Conservation (phyloP, 352 stramenopile genomes). For the Phytophthora lateralis region DNA sequence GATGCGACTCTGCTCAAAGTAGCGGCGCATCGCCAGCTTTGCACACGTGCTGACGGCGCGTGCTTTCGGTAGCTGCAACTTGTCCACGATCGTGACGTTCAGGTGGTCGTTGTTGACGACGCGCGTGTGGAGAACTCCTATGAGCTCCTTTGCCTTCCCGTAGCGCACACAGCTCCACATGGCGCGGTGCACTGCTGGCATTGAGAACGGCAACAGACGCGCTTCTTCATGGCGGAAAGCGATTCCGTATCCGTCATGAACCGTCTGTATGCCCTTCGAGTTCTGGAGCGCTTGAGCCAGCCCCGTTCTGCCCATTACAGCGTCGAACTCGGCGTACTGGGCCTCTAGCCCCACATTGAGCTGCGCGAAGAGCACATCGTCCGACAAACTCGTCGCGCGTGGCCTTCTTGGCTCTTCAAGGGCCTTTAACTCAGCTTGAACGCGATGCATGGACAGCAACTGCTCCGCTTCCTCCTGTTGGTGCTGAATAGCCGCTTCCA, state of each 20-base stretch:
- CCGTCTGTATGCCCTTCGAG: slow-evolving; percentile 13
- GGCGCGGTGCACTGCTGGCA: slow-evolving; percentile 29
- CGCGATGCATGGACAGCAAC: slow-evolving; percentile 18
- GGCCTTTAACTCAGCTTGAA: slow-evolving; percentile 1
- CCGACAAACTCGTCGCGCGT: slow-evolving; percentile 18
- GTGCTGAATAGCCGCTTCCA: slow-evolving; percentile 30
- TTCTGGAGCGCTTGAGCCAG: slow-evolving; percentile 11
- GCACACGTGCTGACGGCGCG: slow-evolving; percentile 18
- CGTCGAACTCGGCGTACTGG: slow-evolving; percentile 28
- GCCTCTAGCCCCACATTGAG: slow-evolving; percentile 28
- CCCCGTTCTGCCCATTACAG: slow-evolving; percentile 14
- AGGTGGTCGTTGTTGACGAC: slow-evolving; percentile 34
- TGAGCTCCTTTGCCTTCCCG: slow-evolving; percentile 18
- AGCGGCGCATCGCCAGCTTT: slow-evolving; percentile 31
- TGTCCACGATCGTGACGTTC: slow-evolving; percentile 35
- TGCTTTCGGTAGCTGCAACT: slow-evolving; percentile 28
- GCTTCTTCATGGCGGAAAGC: slow-evolving; percentile 28
- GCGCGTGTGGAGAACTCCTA: slow-evolving; percentile 16
- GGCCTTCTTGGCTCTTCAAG: slow-evolving; percentile 6
- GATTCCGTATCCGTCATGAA: slow-evolving; percentile 10
- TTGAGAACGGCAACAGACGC: slow-evolving; percentile 34
- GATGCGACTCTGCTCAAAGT: slow-evolving; percentile 26
- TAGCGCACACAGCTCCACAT: slow-evolving; percentile 31
- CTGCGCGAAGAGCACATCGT: slow-evolving; percentile 23
- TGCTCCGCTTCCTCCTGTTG: slow-evolving; percentile 26